Conservation (phyloP, 768 basidiomycete species). For the Lactarius hatsudake region DNA sequence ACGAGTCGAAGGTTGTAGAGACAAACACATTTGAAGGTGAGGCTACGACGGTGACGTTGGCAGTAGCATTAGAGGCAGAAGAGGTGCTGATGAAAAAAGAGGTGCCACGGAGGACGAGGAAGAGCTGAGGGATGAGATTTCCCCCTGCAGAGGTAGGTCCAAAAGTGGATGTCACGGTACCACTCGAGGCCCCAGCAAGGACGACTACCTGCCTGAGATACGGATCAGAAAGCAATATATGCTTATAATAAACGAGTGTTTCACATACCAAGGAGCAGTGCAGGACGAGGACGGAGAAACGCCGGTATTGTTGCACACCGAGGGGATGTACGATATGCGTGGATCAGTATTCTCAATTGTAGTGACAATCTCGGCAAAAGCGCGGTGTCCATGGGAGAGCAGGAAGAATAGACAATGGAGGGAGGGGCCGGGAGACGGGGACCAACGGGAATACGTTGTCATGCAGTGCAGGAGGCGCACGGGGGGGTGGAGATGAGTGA, state of each 20-base stretch:
- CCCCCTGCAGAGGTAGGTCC: constrained; percentile 16
- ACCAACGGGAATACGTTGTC: constrained; percentile 12
- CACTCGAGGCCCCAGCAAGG: constrained; percentile 22
- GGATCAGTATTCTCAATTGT: constrained; percentile 25
- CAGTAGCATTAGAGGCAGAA: constrained; percentile 26
- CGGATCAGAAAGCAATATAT: constrained; percentile 11
- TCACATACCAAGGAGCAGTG: constrained; percentile 19
- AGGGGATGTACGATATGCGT: constrained; percentile 26
- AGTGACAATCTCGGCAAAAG: constrained; percentile 12
- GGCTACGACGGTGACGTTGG: constrained; percentile 27
- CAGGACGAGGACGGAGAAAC: constrained; percentile 2
- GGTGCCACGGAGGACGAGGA: constrained; percentile 28
- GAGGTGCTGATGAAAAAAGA: constrained; percentile 27
- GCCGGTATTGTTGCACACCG: constrained; percentile 19
- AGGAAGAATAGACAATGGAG: constrained; percentile 8
- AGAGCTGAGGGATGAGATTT: constrained; percentile 27
- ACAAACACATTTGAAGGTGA: constrained; percentile 25
- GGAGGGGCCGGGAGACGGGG: constrained; percentile 4
- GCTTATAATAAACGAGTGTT: neutral
- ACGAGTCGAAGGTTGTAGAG: constrained; percentile 23
- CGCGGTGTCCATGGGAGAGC: neutral
- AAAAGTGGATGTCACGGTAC: constrained; percentile 27
- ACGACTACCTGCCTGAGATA: constrained; percentile 23
- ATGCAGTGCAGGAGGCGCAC: constrained; percentile 19
- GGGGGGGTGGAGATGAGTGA: constrained; percentile 6